A percentile compares a stretch with the other conserved stretches of the same genome.
Conservation (phyloP, 1,284 basidiomycete species). For the Moesziomyces sp. region DNA sequence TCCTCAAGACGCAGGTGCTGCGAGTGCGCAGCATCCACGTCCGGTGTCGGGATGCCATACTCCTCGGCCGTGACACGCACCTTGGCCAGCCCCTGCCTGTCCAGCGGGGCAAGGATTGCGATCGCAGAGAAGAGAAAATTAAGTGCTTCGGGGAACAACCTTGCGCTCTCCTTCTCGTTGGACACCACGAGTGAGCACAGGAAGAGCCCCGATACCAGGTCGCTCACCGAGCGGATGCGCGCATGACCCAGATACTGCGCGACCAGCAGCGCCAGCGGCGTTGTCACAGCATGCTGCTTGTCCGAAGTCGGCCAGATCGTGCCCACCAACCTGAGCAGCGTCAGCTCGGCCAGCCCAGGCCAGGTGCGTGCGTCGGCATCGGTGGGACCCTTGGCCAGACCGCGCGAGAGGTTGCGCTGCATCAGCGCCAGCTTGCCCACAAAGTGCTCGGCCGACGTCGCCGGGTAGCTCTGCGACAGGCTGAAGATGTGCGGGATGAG, state of each 20-base stretch:
- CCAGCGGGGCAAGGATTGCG: conserved; percentile 75
- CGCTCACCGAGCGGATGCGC: conserved; percentile 78
- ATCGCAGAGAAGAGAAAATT: conserved; percentile 82
- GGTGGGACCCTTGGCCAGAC: conserved; percentile 80
- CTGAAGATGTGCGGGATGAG: conserved; percentile 85
- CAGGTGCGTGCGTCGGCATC: conserved; percentile 80
- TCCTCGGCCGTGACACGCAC: conserved; percentile 37
- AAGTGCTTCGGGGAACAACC: conserved; percentile 87
- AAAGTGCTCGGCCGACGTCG: conserved; percentile 81
- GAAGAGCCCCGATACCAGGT: conserved; percentile 88
- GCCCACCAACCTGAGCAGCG: conserved; percentile 82
- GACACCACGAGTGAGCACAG: conserved; percentile 79
- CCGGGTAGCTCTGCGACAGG: conserved; percentile 83
- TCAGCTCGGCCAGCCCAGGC: conserved; percentile 85
- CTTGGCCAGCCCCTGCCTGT: conserved; percentile 43
- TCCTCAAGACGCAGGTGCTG: conserved; percentile 21
- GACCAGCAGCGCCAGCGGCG: conserved; percentile 86
- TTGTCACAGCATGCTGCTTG: conserved; percentile 87
- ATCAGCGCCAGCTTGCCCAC: conserved; percentile 85
- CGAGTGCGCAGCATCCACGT: conserved; percentile 53
- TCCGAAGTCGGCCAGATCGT: conserved; percentile 93
- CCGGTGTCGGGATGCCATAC: conserved; percentile 63
- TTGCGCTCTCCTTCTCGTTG: conserved; percentile 85
- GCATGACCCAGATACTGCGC: conserved; percentile 89
- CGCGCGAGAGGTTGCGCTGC: conserved; percentile 92